phyloP scores from a whole-genome alignment of 768 basidiomycete genomes.

The Lactarius trivialis region DNA sequence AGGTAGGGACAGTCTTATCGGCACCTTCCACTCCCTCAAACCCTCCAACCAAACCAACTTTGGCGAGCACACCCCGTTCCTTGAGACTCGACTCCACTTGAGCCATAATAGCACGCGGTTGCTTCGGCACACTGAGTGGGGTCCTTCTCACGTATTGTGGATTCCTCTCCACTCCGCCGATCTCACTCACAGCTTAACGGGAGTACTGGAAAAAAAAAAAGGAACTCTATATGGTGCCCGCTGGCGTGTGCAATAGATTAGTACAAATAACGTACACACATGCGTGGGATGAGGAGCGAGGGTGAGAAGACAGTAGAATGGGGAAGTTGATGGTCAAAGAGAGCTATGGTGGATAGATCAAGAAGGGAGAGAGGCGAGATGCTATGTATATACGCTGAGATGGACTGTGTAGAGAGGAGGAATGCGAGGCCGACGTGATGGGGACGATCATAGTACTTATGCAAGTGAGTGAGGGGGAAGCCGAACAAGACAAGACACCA shows the following conservation, averaged over 20 bases:
- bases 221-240: conserved; percentile 20
- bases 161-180: not conserved
- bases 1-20: not conserved
- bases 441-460: conserved; percentile 20
- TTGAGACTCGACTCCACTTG: not conserved
- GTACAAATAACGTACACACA: conserved; percentile 25
- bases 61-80: not conserved
- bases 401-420: conserved; percentile 13
- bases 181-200: not conserved
- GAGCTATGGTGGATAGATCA: conserved; percentile 20
- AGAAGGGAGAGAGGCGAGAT: conserved; percentile 17
- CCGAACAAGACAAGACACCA: conserved; percentile 6
- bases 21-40: not conserved
- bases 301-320: not conserved
- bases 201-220: not conserved
- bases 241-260: conserved; percentile 20
- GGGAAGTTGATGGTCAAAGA: conserved; percentile 7
- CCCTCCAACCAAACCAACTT: not conserved
- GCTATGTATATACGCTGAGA: conserved; percentile 24
- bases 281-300: conserved; percentile 8
- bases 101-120: not conserved
- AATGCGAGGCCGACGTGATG: conserved; percentile 11
- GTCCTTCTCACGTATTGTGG: not conserved
- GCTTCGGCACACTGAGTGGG: not conserved
- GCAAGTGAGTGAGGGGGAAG: conserved; percentile 10